A percentile compares a stretch with the other conserved stretches of the same genome.
Conservation (phyloP, 148 eudicot species). For the Heliamphora exappendiculata region DNA sequence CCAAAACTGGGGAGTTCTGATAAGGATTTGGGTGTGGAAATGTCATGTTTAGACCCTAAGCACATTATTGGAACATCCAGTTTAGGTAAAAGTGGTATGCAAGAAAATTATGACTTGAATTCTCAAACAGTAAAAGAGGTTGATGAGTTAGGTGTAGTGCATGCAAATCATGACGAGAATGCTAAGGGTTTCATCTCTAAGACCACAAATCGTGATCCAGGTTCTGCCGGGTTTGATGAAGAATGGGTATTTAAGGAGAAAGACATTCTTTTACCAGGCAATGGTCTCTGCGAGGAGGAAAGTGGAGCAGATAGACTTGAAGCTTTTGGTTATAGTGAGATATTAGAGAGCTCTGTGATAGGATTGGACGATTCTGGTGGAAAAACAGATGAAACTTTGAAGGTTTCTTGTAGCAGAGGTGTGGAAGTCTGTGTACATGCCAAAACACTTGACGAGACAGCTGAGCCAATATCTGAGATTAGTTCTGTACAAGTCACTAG, state of each 20-base stretch:
- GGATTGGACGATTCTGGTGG: conserved; percentile 14
- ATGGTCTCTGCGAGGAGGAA: conserved; percentile 10
- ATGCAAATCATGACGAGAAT: conserved; percentile 18
- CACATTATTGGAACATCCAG: conserved; percentile 17
- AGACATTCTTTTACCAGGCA: neutral
- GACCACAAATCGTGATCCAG: conserved; percentile 12
- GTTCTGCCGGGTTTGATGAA: conserved; percentile 4
- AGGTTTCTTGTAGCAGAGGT: conserved; percentile 3
- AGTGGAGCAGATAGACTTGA: conserved; percentile 13
- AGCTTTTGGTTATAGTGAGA: conserved; percentile 12
- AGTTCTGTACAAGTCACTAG: conserved; percentile 17
- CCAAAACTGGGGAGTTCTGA: conserved; percentile 13
- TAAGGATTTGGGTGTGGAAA: conserved; percentile 24
- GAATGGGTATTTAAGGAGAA: conserved; percentile 7
- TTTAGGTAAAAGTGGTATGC: conserved; percentile 24
- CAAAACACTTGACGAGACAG: conserved; percentile 9
- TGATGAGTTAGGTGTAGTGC: conserved; percentile 7
- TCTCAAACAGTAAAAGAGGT: conserved; percentile 13
- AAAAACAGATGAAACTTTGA: conserved; percentile 3
- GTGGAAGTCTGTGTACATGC: conserved; percentile 10
- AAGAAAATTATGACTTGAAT: conserved; percentile 13
- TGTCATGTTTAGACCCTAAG: conserved; percentile 21
- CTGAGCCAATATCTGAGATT: conserved; percentile 14
- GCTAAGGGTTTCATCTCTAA: conserved; percentile 12
- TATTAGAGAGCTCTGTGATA: conserved; percentile 10